phyloP scores from a whole-genome alignment of 164 flowering plant species.

The Nymphaea thermarum region DNA sequence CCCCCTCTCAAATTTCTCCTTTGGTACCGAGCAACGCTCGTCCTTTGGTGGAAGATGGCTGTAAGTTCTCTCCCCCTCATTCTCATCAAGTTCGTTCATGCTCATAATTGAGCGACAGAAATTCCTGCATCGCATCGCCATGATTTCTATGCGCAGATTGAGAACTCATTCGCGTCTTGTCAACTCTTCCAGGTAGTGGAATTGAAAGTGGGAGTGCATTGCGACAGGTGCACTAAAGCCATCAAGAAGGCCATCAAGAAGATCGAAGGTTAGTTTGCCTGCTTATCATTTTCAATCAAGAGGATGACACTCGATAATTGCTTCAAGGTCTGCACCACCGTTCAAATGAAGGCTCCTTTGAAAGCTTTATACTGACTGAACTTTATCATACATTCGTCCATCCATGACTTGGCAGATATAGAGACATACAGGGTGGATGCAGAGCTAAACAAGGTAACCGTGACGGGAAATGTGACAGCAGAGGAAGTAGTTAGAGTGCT shows the following conservation, averaged over 20 bases:
- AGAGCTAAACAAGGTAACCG: constrained; percentile 62
- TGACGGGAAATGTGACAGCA: constrained; percentile 68
- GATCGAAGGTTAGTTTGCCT: constrained; percentile 43
- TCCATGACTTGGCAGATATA: constrained; percentile 33
- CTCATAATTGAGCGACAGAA: too few species aligned
- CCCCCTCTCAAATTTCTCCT: neutral
- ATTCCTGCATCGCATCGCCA: too few species aligned
- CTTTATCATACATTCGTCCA: too few species aligned
- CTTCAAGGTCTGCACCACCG: too few species aligned
- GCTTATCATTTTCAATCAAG: neutral
- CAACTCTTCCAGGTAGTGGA: constrained; percentile 50
- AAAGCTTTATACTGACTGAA: too few species aligned
- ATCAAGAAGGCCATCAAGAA: constrained; percentile 85
- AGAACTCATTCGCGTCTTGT: neutral
- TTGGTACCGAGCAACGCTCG: neutral
- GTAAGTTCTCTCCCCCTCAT: neutral
- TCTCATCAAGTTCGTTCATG: too few species aligned
- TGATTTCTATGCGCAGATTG: too few species aligned
- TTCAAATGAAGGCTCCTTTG: too few species aligned
- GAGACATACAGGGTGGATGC: constrained; percentile 64
- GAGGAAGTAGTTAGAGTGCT: constrained; percentile 66
- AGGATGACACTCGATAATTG: too few species aligned
- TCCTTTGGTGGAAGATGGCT: neutral
- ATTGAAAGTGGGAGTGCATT: constrained; percentile 76
- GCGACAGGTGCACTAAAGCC: constrained; percentile 86